Percentiles rank a stretch among this genome's conserved stretches.
Evolutionary conservation across 805 yeast genomes (phyloP).

Genomic region (Yamadazyma insecticola): DNA sequence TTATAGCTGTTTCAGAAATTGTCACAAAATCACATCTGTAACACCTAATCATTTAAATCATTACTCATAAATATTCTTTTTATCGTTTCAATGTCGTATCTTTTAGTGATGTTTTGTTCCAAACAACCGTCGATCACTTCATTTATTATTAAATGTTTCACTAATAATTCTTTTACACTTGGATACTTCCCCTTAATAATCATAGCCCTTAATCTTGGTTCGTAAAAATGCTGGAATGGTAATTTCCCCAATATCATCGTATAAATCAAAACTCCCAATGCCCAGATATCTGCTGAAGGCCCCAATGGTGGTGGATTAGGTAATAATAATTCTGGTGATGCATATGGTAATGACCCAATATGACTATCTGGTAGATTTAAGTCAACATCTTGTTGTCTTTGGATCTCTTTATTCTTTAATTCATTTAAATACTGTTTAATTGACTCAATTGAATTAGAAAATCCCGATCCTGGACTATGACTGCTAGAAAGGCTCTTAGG

Average conservation of each 20-base stretch:
- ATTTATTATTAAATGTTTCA: conserved; percentile 23
- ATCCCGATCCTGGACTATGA: conserved; percentile 1
- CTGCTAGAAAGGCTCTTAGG: no score
- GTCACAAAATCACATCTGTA: no score
- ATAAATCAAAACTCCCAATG: conserved; percentile 74
- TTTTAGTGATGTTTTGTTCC: conserved; percentile 42
- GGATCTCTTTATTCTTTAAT: conserved; percentile 11
- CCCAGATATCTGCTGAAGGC: conserved; percentile 84
- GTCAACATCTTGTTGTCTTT: conserved; percentile 21
- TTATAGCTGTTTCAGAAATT: no score
- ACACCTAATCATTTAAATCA: no score
- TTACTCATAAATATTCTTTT: conserved; percentile 8
- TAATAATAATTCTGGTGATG: conserved; percentile 77
- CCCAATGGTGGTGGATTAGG: conserved; percentile 60
- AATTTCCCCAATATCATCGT: conserved; percentile 69
- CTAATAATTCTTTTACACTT: conserved; percentile 23
- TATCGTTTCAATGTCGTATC: conserved; percentile 47
- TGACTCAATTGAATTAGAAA: conserved; percentile 9
- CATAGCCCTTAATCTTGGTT: conserved; percentile 70
- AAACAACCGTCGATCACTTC: conserved; percentile 51
- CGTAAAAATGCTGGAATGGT: conserved; percentile 82
- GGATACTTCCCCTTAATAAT: conserved; percentile 67
- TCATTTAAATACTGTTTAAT: conserved; percentile 11
- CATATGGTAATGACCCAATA: conserved; percentile 89
- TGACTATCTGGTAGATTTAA: conserved; percentile 56